Conservation (phyloP, 2,329 filamentous ascomycete genomes). For the Colletotrichum melonis region DNA sequence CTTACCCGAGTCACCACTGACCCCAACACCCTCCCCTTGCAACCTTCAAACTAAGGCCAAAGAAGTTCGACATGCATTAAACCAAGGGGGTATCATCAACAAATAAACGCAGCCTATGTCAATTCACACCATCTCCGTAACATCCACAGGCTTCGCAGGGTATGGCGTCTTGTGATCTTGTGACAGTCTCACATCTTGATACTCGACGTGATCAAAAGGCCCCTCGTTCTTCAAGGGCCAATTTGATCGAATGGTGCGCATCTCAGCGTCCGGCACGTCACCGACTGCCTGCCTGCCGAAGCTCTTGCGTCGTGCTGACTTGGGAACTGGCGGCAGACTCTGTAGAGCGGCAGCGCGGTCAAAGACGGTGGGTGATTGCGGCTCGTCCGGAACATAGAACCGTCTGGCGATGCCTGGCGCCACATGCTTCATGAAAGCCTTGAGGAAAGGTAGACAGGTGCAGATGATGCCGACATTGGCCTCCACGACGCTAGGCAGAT, state of each 20-base stretch:
- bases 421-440: slow-evolving; percentile 22
- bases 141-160: slow-evolving; percentile 9
- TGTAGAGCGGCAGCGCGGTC: slow-evolving; percentile 26
- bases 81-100: slow-evolving; percentile 11
- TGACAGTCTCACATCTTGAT: not conserved
- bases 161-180: not conserved
- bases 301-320: slow-evolving; percentile 10
- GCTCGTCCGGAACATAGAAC: not conserved
- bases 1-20: not conserved
- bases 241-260: not conserved
- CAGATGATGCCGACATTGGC: slow-evolving; percentile 35
- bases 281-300: slow-evolving; percentile 4
- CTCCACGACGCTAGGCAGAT: slow-evolving; percentile 20
- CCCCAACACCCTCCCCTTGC: not conserved
- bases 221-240: slow-evolving; percentile 17
- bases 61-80: not conserved
- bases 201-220: slow-evolving; percentile 5
- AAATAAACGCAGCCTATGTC: not conserved
- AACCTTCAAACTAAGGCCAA: not conserved
- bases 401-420: not conserved
- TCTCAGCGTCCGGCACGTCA: slow-evolving; percentile 3
- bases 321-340: slow-evolving; percentile 4
- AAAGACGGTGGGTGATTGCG: slow-evolving; percentile 19
- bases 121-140: slow-evolving; percentile 19
- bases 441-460: slow-evolving; percentile 33